A percentile compares a stretch with the other conserved stretches of the same genome.
phyloP scores from a whole-genome alignment of 129 eudicot species.

The Cynara cardunculus region DNA sequence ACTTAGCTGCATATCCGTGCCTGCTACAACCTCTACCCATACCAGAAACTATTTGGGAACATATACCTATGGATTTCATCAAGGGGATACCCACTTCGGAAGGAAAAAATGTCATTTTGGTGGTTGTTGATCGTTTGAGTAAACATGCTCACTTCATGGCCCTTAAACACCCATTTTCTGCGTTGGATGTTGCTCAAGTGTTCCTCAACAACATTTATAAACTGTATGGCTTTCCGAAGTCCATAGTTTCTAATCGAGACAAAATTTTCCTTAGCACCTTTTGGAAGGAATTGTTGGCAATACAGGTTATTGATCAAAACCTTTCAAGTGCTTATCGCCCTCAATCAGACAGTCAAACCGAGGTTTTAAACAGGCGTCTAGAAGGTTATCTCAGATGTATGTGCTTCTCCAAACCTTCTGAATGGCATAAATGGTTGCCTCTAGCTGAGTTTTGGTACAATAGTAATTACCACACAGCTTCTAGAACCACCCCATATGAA shows the following conservation, averaged over 20 bases:
- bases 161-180: neutral
- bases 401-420: neutral
- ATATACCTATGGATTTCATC: conserved; percentile 21
- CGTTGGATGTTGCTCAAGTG: neutral
- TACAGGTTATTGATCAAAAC: neutral
- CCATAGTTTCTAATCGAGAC: neutral
- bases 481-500: neutral
- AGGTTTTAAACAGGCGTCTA: neutral
- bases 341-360: neutral
- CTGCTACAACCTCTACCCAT: conserved; percentile 7
- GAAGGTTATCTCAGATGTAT: neutral
- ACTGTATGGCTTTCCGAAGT: neutral
- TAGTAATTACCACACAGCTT: too few species aligned
- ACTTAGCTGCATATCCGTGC: neutral
- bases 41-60: neutral
- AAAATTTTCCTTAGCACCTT: neutral
- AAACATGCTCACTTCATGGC: neutral
- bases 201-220: neutral
- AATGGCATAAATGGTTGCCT: neutral
- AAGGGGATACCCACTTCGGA: neutral
- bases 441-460: neutral
- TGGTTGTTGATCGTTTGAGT: neutral
- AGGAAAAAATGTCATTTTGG: neutral
- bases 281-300: neutral
- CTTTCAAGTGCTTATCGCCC: conserved; percentile 3